Conservation (phyloP, 164 flowering plant species). For the Berberis vulgaris region DNA sequence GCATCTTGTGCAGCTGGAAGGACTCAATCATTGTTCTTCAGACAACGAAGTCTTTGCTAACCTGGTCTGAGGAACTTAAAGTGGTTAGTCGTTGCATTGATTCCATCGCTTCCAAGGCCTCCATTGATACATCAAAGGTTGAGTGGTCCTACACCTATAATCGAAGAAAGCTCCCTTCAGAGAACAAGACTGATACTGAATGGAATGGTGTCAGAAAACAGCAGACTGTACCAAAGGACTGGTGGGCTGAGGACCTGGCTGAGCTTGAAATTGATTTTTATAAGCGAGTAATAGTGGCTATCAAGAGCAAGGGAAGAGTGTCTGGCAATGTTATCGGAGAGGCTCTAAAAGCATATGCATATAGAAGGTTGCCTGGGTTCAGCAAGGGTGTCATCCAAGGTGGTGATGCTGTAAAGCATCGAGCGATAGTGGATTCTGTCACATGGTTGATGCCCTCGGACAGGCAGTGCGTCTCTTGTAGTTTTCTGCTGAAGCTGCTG, state of each 20-base stretch:
- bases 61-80: constrained; percentile 67
- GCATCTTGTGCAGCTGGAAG: constrained; percentile 82
- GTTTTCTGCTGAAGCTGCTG: constrained; percentile 65
- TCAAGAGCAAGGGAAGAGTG: constrained; percentile 44
- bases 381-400: constrained; percentile 36
- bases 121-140: constrained; percentile 13
- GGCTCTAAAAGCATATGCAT: constrained; percentile 72
- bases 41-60: constrained; percentile 47
- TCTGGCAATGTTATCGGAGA: constrained; percentile 63
- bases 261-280: constrained; percentile 77
- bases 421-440: constrained; percentile 48
- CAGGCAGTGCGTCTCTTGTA: constrained; percentile 61
- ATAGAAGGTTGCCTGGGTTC: constrained; percentile 60
- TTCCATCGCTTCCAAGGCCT: constrained; percentile 68
- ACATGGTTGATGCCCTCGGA: constrained; percentile 78
- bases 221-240: constrained; percentile 59
- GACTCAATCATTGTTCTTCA: constrained; percentile 91
- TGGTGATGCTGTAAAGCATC: constrained; percentile 31
- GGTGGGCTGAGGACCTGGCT: constrained; percentile 96
- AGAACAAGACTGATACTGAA: constrained; percentile 44
- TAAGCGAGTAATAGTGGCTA: constrained; percentile 44
- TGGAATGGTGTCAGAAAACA: constrained; percentile 49
- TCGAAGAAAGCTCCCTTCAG: constrained; percentile 20
- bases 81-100: constrained; percentile 58
- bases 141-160: constrained; percentile 41